Evolutionary conservation across 2,329 filamentous ascomycete genomes (phyloP).

Genomic region (Teratosphaeria destructans): DNA sequence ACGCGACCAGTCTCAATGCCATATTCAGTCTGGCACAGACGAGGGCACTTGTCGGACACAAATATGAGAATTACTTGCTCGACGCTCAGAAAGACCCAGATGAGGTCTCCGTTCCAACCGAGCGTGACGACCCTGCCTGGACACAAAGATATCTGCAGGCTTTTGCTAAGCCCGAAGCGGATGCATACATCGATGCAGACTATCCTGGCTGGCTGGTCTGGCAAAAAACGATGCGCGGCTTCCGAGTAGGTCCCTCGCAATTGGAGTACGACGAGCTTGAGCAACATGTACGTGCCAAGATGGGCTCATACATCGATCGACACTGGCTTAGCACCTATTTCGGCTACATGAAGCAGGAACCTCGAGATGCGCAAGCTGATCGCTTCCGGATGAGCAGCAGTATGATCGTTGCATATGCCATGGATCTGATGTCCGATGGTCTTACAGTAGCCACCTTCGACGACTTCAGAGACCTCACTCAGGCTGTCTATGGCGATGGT

Average conservation of each 20-base stretch:
- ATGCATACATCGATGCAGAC: constrained; percentile 86
- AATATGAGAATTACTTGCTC: constrained; percentile 75
- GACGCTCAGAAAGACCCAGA: constrained; percentile 71
- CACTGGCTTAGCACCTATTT: constrained; percentile 86
- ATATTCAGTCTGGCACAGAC: constrained; percentile 77
- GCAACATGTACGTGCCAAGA: constrained; percentile 59
- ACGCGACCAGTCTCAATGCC: constrained; percentile 66
- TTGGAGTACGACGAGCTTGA: constrained; percentile 77
- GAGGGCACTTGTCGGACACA: constrained; percentile 73
- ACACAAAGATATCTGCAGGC: constrained; percentile 67
- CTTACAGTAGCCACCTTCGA: constrained; percentile 69
- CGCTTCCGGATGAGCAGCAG: constrained; percentile 83
- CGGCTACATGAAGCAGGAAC: constrained; percentile 90
- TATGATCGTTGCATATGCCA: constrained; percentile 77
- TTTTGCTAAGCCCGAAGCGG: constrained; percentile 66
- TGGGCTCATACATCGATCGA: constrained; percentile 68
- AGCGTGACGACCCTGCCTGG: constrained; percentile 64
- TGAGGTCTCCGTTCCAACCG: constrained; percentile 62
- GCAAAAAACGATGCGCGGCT: constrained; percentile 77
- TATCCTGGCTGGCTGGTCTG: constrained; percentile 95
- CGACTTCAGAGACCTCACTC: constrained; percentile 73
- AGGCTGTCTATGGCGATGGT: constrained; percentile 76
- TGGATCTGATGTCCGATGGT: constrained; percentile 78
- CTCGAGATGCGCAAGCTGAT: constrained; percentile 69
- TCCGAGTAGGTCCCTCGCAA: constrained; percentile 57